Base-by-base conservation (phyloP, 2,329 filamentous ascomycete species). In the Tolypocladium tropicale region DNA sequence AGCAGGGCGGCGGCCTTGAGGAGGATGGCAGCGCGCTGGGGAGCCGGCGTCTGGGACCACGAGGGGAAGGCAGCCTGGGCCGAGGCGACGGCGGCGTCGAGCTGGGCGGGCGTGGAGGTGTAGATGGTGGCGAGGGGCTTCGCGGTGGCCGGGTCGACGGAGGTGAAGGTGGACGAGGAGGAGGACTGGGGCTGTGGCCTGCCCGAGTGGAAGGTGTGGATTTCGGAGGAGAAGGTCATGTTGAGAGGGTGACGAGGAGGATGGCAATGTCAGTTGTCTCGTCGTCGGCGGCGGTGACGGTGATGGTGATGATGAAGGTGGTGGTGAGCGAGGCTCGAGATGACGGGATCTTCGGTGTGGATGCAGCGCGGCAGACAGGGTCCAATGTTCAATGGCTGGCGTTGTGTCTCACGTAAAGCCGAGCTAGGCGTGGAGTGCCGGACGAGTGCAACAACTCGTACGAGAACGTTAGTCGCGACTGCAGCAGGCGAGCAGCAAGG, bases 11-110 rank as follows among this genome's bases (percentile, higher is more conserved):
- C 90, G 3, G 90, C 90, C 67, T 82, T 84, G 33, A 90, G 86
- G 11, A 95, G 82, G 62, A 95, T 86, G 56, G 88, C 84, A 1
- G 89, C 84, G 56, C 90, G 88, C 64, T 83, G 82, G 58, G 88
- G 77, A n/a, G 87, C 78, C 2, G 90, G 82, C 14, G 86, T 94
- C 56, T 80, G 76, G 1, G 89, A 90, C 90, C 90, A 95, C 39
- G 77, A 73, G 3, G 81, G 78, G 69, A 95, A 95, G 1, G 89
- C 90, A 36, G 76, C 75, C 56, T 84, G 76, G 43, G 88, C 90
- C 43, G 89, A 85, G 55, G 79, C 71, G 60, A 95, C 78, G 49
- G 90, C 89, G 18, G 82, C 78, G 68, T 94, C 83, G 67, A 94
- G 77, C 65, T 90, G 83, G 56, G 77, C 68, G 25, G 76, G 71